A percentile compares a stretch with the other conserved stretches of the same genome.
These are phyloP conservation scores for Pneumocystis carinii DNA, from an alignment of 1,139 yeast species.

Conservation along the genomic window DNA sequence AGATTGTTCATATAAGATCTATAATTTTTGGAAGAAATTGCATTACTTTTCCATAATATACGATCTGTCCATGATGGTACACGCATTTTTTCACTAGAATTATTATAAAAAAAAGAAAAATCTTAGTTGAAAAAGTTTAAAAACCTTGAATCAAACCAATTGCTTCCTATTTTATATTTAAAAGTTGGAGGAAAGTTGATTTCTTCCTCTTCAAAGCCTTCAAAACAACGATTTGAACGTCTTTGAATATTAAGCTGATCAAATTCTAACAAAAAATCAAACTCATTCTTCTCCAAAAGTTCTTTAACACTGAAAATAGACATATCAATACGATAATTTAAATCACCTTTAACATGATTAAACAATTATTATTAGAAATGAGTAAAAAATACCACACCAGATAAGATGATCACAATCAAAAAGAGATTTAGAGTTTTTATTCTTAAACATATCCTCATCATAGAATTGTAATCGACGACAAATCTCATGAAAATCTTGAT, in stretches of 20 bases:
- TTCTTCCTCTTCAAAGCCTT: slow-evolving; percentile 48
- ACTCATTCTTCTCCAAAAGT: slow-evolving; percentile 32
- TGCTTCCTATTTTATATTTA: slow-evolving; percentile 32
- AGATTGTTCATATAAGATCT: slow-evolving; percentile 25
- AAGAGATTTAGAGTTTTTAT: neutral
- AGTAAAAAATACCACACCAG: slow-evolving; percentile 1
- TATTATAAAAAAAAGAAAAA: slow-evolving; percentile 17
- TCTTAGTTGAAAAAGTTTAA: neutral
- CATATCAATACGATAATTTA: slow-evolving; percentile 50
- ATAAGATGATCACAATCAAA: slow-evolving; percentile 8
- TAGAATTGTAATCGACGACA: slow-evolving; percentile 4
- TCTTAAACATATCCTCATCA: neutral
- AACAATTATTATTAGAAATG: neutral
- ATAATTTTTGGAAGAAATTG: slow-evolving; percentile 3
- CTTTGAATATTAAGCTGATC: slow-evolving; percentile 48
- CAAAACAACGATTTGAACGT: slow-evolving; percentile 39
- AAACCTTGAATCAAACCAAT: slow-evolving; percentile 14
- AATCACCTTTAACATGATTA: slow-evolving; percentile 36
- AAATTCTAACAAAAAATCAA: slow-evolving; percentile 33
- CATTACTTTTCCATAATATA: slow-evolving; percentile 20
- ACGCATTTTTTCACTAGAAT: slow-evolving; percentile 38
- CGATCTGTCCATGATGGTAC: slow-evolving; percentile 75
- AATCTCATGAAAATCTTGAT: slow-evolving; percentile 8
- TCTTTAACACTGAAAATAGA: slow-evolving; percentile 31
- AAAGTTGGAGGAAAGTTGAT: slow-evolving; percentile 65